Percentiles rank a stretch among this genome's conserved stretches.
phyloP scores from a whole-genome alignment of 139 green algal species.

The Chlorella sp. region DNA sequence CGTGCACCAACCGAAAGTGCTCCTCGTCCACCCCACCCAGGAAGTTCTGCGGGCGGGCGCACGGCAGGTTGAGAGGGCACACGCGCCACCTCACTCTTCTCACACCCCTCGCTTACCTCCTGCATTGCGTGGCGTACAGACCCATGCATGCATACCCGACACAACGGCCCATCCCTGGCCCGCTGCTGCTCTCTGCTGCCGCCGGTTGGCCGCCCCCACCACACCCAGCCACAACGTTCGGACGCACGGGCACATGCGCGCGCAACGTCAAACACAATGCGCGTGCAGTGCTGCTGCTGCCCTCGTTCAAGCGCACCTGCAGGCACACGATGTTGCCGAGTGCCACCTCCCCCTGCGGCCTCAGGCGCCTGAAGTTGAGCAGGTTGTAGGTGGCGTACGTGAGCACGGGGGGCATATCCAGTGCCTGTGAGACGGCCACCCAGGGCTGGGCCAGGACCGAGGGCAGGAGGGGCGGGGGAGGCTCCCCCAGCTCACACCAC shows the following conservation, averaged over 20 bases:
- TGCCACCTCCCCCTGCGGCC: conserved; percentile 8
- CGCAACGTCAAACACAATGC: neutral
- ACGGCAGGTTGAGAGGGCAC: neutral
- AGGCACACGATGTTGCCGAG: conserved; percentile 42
- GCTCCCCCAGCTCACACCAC: conserved; percentile 30
- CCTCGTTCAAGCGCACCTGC: neutral
- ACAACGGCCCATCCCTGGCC: neutral
- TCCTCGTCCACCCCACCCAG: conserved; percentile 38
- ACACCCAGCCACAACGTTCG: too few relatives aligned
- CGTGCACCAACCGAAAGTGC: conserved; percentile 43
- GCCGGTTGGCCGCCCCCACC: too few relatives aligned
- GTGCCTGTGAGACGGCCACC: conserved; percentile 2
- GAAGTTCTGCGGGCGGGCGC: conserved; percentile 31
- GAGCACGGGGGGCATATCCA: conserved; percentile 37
- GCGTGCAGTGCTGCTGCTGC: too few relatives aligned
- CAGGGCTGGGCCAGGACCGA: conserved; percentile 27
- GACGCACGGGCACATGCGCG: neutral
- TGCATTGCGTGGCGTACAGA: neutral
- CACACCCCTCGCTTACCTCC: too few relatives aligned
- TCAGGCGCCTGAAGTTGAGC: conserved; percentile 37
- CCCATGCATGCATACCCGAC: neutral
- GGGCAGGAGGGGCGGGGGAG: conserved; percentile 18
- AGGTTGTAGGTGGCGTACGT: conserved; percentile 45
- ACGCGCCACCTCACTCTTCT: neutral
- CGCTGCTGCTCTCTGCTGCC: too few relatives aligned